A percentile compares a stretch with the other conserved stretches of the same genome.
phyloP scores from a whole-genome alignment of 108 stramenopile species.

The Pseudonitzschia pungens region DNA sequence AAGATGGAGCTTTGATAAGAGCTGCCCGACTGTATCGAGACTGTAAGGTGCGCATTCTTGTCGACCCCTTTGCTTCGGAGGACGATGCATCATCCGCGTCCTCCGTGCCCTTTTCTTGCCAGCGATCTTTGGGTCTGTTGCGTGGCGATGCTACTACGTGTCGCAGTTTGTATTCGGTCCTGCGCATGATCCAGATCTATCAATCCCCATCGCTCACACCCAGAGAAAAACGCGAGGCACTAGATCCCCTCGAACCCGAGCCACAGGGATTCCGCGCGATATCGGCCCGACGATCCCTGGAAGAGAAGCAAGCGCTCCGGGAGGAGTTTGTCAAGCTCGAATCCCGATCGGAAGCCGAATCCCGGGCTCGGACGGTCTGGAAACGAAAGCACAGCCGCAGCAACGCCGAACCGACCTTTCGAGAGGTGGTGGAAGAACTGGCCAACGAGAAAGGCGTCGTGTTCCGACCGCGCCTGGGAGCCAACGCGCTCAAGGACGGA shows the following conservation, averaged over 20 bases:
- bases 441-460: conserved; percentile 58
- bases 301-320: conserved; percentile 21
- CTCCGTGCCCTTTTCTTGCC: not conserved
- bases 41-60: conserved; percentile 55
- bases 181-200: conserved; percentile 61
- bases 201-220: not conserved
- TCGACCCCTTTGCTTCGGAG: not conserved
- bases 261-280: conserved; percentile 50
- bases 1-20: not conserved
- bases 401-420: conserved; percentile 46
- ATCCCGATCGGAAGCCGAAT: conserved; percentile 41
- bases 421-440: conserved; percentile 71
- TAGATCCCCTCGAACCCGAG: conserved; percentile 41
- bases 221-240: conserved; percentile 16
- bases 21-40: conserved; percentile 45
- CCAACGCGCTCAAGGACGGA: conserved; percentile 64
- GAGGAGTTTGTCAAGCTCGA: conserved; percentile 34
- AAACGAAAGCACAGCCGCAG: conserved; percentile 6
- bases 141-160: conserved; percentile 59
- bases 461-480: conserved; percentile 67
- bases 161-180: conserved; percentile 62
- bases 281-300: conserved; percentile 47
- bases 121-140: conserved; percentile 28
- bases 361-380: conserved; percentile 31
- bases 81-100: not conserved